Conservation (phyloP, 2,329 filamentous ascomycete species). For the Epichloe sibirici region DNA sequence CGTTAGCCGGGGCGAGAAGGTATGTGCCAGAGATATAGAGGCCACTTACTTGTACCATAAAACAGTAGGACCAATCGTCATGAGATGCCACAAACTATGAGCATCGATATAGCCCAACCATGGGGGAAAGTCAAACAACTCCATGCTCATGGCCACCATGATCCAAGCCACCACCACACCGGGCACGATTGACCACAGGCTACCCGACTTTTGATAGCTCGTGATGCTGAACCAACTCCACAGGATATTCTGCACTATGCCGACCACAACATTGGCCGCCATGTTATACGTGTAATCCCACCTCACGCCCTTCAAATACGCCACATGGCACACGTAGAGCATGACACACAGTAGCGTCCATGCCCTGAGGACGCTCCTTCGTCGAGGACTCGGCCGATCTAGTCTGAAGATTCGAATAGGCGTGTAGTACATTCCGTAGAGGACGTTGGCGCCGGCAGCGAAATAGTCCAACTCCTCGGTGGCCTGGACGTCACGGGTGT, state of each 20-base stretch:
- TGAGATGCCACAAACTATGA: constrained; percentile 90
- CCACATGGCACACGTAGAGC: constrained; percentile 66
- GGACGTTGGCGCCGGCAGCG: constrained; percentile 74
- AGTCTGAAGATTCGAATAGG: constrained; percentile 73
- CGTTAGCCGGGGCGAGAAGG: neutral
- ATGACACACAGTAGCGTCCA: constrained; percentile 65
- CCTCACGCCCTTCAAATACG: constrained; percentile 69
- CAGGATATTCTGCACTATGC: constrained; percentile 66
- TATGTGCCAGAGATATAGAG: neutral
- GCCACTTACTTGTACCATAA: constrained; percentile 85
- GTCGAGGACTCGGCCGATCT: constrained; percentile 41
- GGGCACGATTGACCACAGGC: constrained; percentile 78
- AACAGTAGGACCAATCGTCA: constrained; percentile 76
- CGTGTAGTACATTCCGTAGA: constrained; percentile 85
- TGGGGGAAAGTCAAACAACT: constrained; percentile 88
- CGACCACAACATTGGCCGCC: constrained; percentile 79
- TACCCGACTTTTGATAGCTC: constrained; percentile 58
- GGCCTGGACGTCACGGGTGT: constrained; percentile 70
- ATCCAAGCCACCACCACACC: constrained; percentile 87
- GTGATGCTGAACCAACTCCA: constrained; percentile 77
- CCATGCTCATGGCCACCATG: constrained; percentile 85
- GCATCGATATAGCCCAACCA: constrained; percentile 75
- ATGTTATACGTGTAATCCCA: constrained; percentile 99
- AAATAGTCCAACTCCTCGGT: constrained; percentile 98
- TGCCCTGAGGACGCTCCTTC: constrained; percentile 43